Percentiles rank a stretch among this genome's conserved stretches.
Evolutionary conservation across 2,329 filamentous ascomycete genomes (phyloP).

Genomic region (Calonectria pseudoreteaudii): DNA sequence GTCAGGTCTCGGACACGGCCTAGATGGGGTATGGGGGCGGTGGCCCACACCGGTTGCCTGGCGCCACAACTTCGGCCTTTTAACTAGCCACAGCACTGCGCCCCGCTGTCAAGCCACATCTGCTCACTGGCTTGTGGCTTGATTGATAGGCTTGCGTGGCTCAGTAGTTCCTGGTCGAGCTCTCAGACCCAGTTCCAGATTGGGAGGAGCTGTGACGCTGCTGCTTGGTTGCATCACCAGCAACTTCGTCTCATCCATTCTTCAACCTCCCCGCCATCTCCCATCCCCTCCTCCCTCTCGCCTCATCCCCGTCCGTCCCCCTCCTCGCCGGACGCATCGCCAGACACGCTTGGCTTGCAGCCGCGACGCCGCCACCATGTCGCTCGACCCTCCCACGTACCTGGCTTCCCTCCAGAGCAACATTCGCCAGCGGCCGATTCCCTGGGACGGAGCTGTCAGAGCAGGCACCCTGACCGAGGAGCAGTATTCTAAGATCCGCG

Average conservation of each 20-base stretch:
- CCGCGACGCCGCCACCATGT: conserved; percentile 69
- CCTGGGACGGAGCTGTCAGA: conserved; percentile 96
- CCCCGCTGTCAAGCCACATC: conserved; percentile 11
- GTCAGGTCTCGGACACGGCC: background rate
- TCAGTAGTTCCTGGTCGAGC: conserved; percentile 22
- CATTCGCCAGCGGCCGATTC: conserved; percentile 94
- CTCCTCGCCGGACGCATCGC: conserved; percentile 24
- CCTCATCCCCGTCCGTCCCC: conserved; percentile 20
- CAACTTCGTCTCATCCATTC: conserved; percentile 41
- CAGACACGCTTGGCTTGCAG: conserved; percentile 35
- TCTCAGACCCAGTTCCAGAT: conserved; percentile 29
- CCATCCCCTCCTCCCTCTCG: conserved; percentile 25
- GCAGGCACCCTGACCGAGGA: conserved; percentile 93
- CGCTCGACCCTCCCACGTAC: conserved; percentile 91
- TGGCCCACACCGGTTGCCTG: background rate
- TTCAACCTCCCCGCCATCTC: conserved; percentile 23
- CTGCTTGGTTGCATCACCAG: conserved; percentile 47
- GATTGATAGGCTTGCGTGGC: conserved; percentile 26
- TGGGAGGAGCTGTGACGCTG: conserved; percentile 39
- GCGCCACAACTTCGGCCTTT: background rate
- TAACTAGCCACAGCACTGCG: background rate
- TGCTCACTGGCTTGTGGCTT: conserved; percentile 28
- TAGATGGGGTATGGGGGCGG: background rate
- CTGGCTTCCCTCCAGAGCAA: conserved; percentile 91
- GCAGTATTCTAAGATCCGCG: conserved; percentile 94